These are phyloP conservation scores for Bipolaris bicolor DNA, from an alignment of 2,329 filamentous ascomycete genomes.

Conservation along the genomic window DNA sequence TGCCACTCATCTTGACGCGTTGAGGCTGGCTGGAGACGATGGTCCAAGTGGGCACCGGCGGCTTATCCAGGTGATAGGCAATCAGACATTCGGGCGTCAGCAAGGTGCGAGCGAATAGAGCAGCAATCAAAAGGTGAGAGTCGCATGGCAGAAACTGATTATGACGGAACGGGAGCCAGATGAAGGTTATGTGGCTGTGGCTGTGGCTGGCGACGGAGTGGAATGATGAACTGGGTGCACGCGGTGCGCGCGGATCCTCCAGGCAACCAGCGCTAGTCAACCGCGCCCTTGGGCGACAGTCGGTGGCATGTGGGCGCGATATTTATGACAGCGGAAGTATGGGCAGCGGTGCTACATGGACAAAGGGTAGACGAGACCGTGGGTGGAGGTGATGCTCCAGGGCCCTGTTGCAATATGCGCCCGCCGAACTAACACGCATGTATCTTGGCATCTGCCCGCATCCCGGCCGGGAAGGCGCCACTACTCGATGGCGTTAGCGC, in stretches of 20 bases:
- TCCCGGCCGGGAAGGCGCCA: slow-evolving; percentile 15
- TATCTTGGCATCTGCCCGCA: slow-evolving; percentile 12
- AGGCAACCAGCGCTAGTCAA: slow-evolving; percentile 25
- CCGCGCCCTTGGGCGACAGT: not conserved
- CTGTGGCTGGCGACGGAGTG: not conserved
- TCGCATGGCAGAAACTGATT: slow-evolving; percentile 25
- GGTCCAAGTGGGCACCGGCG: slow-evolving; percentile 11
- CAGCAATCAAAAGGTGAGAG: slow-evolving; percentile 7
- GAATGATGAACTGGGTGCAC: slow-evolving; percentile 33
- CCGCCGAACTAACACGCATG: slow-evolving; percentile 1
- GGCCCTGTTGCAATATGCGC: slow-evolving; percentile 2
- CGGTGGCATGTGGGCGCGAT: not conserved
- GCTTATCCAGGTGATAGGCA: slow-evolving; percentile 21
- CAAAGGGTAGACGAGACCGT: not conserved
- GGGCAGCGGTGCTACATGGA: not conserved
- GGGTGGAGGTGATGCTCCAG: not conserved
- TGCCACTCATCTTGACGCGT: slow-evolving; percentile 22
- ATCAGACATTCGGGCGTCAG: slow-evolving; percentile 9
- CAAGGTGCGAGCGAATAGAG: slow-evolving; percentile 2
- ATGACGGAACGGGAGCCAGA: slow-evolving; percentile 23
- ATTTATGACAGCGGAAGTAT: not conserved
- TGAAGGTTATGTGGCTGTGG: slow-evolving; percentile 18
- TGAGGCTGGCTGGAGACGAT: not conserved
- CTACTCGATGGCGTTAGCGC: slow-evolving; percentile 17
- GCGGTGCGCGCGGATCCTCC: slow-evolving; percentile 19